Conservation (phyloP, 2,329 filamentous ascomycete genomes). For the Helminthosporium solani region DNA sequence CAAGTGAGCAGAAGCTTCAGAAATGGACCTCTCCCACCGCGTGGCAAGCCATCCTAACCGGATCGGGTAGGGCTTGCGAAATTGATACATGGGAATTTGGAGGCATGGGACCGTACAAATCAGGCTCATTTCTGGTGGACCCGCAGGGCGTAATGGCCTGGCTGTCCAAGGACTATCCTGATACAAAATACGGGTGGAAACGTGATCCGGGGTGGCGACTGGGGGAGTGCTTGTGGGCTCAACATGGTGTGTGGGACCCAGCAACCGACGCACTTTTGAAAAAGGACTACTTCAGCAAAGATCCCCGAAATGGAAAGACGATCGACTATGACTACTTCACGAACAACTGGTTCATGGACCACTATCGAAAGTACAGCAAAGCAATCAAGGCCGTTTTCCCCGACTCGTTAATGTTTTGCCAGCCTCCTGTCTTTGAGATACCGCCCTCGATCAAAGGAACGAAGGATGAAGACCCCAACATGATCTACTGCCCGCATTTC, state of each 20-base stretch:
- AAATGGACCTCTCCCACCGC: conserved; percentile 92
- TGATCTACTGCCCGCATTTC: conserved; percentile 93
- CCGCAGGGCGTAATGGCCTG: conserved; percentile 83
- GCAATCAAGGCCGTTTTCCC: conserved; percentile 75
- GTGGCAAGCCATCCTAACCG: conserved; percentile 89
- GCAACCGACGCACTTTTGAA: conserved; percentile 71
- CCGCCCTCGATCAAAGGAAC: conserved; percentile 87
- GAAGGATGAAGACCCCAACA: conserved; percentile 79
- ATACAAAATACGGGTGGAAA: conserved; percentile 86
- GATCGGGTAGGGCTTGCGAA: conserved; percentile 88
- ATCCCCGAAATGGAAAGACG: conserved; percentile 69
- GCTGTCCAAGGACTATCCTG: conserved; percentile 80
- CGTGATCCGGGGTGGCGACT: conserved; percentile 85
- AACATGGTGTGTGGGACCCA: conserved; percentile 94
- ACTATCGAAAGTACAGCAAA: conserved; percentile 74
- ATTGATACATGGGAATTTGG: conserved; percentile 93
- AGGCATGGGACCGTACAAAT: conserved; percentile 86
- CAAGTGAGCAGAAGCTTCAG: conserved; percentile 83
- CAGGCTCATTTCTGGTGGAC: conserved; percentile 78
- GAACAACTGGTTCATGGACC: conserved; percentile 86
- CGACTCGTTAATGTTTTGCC: conserved; percentile 82
- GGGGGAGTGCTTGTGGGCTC: conserved; percentile 95
- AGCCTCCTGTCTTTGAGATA: conserved; percentile 88
- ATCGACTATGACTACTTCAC: conserved; percentile 85
- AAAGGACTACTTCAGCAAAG: conserved; percentile 85